Evolutionary conservation across 192 early-diverging fungal genomes (phyloP), one percentile per base, ranked within the genome.

Genomic region (Martensiomyces pterosporus): DNA sequence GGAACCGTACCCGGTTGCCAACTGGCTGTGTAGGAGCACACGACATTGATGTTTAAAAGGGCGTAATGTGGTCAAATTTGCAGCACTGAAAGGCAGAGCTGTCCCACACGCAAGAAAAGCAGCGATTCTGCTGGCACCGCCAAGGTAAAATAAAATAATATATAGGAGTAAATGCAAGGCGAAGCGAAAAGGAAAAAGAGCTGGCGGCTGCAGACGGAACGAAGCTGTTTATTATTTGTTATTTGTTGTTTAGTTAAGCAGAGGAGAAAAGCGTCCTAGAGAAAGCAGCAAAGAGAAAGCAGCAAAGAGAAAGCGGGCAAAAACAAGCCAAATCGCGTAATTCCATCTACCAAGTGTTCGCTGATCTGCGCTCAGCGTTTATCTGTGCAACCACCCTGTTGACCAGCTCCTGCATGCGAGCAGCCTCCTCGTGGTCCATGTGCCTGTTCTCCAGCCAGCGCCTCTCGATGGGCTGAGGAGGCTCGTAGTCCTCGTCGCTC

Each of bases 351-450:
- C n/a, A n/a, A n/a, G n/a, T n/a, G n/a, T n/a, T n/a, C n/a, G n/a
- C n/a, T n/a, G n/a, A n/a, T n/a, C 54, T 57, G 59, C 70, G 70
- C 25, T 74, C 70, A 21, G 59, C 49, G 57, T 74, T 74, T 24
- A 74, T 74, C 32, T 74, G 49, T 2, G 54, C 63, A n/a, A 74
- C 70, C 17, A 74, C 70, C 27, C 36, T 40, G 52, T 51, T 39
- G 22, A 74, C 70, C 29, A 74, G 58, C 9, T 29, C 24, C 45
- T 74, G 63, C 70, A 74, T 74, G 35, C 70, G 70, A 2, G 60
- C 55, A 10, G 70, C 70, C 47, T 74, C 70, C 18, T 29, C 51
- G 25, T 57, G 39, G 25, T 74, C 70, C 57, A 66, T 57, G 27
- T 58, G 33, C 14, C 58, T 29, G 25, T 52, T 45, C 43, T 43